Evolutionary conservation across 2,329 filamentous ascomycete genomes (phyloP).

Genomic region (Colletotrichum spaethianum): DNA sequence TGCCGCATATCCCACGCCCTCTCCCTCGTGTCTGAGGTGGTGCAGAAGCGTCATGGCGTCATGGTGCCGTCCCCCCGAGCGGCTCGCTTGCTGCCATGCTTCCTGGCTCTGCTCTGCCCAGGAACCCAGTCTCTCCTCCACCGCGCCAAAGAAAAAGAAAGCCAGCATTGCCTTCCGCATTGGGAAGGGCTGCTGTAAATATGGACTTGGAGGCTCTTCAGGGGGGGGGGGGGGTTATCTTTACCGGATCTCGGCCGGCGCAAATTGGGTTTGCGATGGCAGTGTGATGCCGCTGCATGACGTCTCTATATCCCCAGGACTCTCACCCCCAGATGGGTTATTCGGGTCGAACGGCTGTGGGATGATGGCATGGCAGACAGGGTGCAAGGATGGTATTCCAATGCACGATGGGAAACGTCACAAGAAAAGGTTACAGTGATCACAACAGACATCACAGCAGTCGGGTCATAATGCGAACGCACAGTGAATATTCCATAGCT

Average conservation of each 20-base stretch:
- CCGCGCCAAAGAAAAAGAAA: too few species aligned
- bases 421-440: not conserved
- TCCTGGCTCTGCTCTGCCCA: not conserved
- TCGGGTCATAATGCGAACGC: not conserved
- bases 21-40: not conserved
- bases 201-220: not conserved
- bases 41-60: not conserved
- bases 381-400: too few species aligned
- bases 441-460: too few species aligned
- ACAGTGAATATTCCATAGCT: slow-evolving; percentile 21
- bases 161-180: too few species aligned
- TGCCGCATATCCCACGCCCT: not conserved
- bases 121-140: not conserved
- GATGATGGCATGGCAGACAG: not conserved
- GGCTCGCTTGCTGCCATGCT: too few species aligned
- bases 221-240: not conserved
- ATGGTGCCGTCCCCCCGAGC: not conserved
- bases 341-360: not conserved
- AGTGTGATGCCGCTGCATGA: not conserved
- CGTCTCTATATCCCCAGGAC: too few species aligned
- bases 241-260: not conserved
- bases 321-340: not conserved
- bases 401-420: not conserved
- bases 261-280: not conserved
- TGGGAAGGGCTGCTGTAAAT: not conserved